These are phyloP conservation scores for Hemisphaericaspora subhashii DNA, from an alignment of 1,139 yeast species.

Conservation along the genomic window DNA sequence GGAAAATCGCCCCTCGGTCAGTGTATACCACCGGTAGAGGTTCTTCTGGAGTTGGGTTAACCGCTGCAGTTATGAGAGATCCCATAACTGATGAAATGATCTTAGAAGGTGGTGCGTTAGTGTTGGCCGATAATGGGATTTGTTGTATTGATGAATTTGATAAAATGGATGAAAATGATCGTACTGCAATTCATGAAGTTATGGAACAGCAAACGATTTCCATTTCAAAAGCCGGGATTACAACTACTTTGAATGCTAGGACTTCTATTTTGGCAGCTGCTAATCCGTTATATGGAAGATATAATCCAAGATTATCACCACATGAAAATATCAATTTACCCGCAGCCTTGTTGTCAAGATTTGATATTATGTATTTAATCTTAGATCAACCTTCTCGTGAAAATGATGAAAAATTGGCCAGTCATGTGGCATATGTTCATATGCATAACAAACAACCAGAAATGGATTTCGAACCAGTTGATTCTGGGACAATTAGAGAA, in stretches of 20 bases:
- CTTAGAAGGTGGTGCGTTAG: conserved; percentile 97
- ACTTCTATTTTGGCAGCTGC: conserved; percentile 97
- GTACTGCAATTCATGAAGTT: conserved; percentile 98
- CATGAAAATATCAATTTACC: conserved; percentile 95
- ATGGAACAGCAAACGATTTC: conserved; percentile 99
- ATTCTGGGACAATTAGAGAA: conserved; percentile 79
- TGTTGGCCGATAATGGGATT: conserved; percentile 95
- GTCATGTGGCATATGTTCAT: conserved; percentile 93
- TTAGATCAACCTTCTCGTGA: conserved; percentile 84
- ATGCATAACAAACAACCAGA: conserved; percentile 89
- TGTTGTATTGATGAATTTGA: conserved; percentile 99
- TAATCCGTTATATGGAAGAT: conserved; percentile 93
- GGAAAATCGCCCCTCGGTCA: conserved; percentile 94
- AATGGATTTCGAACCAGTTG: conserved; percentile 72
- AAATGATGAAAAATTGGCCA: conserved; percentile 81
- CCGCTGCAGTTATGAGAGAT: conserved; percentile 99
- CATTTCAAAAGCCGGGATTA: conserved; percentile 96
- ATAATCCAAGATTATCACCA: conserved; percentile 87
- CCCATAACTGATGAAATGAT: conserved; percentile 99
- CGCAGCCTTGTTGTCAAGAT: conserved; percentile 93
- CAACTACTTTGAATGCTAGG: conserved; percentile 94
- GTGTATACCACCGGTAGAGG: conserved; percentile 99
- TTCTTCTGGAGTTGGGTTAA: conserved; percentile 97
- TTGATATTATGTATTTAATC: conserved; percentile 84
- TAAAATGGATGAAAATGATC: conserved; percentile 95